Percentiles rank a stretch among this genome's conserved stretches.
These are phyloP conservation scores for Podospora pseudocomata DNA, from an alignment of 495 filamentous ascomycete genomes.

Conservation along the genomic window DNA sequence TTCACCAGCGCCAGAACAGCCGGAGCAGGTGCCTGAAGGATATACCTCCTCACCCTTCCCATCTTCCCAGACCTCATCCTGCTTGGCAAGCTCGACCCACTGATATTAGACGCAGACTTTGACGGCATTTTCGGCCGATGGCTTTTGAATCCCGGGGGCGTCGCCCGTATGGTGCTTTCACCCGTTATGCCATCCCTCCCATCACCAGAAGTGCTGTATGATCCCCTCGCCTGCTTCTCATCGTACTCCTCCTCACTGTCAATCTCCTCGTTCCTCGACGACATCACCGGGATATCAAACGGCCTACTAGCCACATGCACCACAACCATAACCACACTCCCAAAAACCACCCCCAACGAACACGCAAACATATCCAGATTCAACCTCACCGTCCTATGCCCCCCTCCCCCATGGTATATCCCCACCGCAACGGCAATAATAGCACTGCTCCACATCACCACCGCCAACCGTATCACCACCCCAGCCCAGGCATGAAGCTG, in stretches of 20 bases:
- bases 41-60: not conserved
- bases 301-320: slow-evolving; percentile 8
- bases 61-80: not conserved
- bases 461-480: slow-evolving; percentile 11
- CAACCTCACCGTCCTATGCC: slow-evolving; percentile 4
- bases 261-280: not conserved
- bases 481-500: slow-evolving; percentile 19
- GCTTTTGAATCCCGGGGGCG: not conserved
- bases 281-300: slow-evolving; percentile 19
- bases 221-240: not conserved
- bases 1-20: not conserved
- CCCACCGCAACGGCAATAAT: slow-evolving; percentile 13
- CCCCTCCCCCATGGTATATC: slow-evolving; percentile 12
- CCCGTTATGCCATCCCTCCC: not conserved
- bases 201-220: not conserved
- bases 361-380: slow-evolving; percentile 20
- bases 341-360: slow-evolving; percentile 9
- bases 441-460: slow-evolving; percentile 12
- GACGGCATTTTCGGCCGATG: slow-evolving; percentile 9
- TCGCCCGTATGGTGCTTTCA: not conserved
- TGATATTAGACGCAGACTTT: not conserved
- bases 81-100: slow-evolving; percentile 3
- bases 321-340: slow-evolving; percentile 4
- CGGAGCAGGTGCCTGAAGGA: slow-evolving; percentile 7
- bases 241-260: not conserved